Evolutionary conservation across 2,329 filamentous ascomycete species (phyloP).

Genomic region (Alternaria gaisen): DNA sequence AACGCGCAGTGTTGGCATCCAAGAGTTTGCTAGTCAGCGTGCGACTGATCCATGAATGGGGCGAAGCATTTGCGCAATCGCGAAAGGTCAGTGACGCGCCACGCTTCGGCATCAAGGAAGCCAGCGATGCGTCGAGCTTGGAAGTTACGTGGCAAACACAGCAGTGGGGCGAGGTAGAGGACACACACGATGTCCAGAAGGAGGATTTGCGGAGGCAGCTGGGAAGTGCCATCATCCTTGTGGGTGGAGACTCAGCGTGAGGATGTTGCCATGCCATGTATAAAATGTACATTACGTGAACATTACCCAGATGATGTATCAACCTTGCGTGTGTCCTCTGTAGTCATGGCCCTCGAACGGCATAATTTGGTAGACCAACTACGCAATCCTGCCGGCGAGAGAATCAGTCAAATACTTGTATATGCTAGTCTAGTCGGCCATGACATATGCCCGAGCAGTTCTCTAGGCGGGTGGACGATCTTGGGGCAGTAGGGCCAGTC

Average conservation of each 20-base stretch:
- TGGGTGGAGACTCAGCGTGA: constrained; percentile 57
- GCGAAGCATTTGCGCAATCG: constrained; percentile 70
- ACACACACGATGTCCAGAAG: constrained; percentile 95
- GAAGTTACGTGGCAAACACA: constrained; percentile 91
- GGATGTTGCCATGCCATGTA: not conserved
- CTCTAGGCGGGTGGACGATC: not conserved
- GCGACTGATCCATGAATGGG: constrained; percentile 87
- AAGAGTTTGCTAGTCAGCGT: constrained; percentile 85
- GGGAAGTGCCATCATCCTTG: constrained; percentile 83
- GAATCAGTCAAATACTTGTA: not conserved
- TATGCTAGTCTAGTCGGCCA: not conserved
- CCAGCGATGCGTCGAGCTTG: constrained; percentile 76
- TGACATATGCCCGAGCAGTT: constrained; percentile 11
- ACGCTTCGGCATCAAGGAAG: constrained; percentile 82
- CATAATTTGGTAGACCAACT: not conserved
- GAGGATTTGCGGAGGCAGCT: constrained; percentile 89
- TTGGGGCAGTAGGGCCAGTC: constrained; percentile 1
- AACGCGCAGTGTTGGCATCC: constrained; percentile 81
- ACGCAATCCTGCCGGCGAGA: not conserved
- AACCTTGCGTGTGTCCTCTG: not conserved
- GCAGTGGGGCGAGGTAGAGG: constrained; percentile 96
- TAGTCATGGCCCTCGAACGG: not conserved
- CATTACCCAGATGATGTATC: not conserved
- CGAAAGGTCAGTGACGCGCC: constrained; percentile 52
- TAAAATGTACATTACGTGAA: constrained; percentile 2